These are phyloP conservation scores for Tylopilus cervinicoccineus DNA, from an alignment of 768 basidiomycete genomes.

Conservation along the genomic window DNA sequence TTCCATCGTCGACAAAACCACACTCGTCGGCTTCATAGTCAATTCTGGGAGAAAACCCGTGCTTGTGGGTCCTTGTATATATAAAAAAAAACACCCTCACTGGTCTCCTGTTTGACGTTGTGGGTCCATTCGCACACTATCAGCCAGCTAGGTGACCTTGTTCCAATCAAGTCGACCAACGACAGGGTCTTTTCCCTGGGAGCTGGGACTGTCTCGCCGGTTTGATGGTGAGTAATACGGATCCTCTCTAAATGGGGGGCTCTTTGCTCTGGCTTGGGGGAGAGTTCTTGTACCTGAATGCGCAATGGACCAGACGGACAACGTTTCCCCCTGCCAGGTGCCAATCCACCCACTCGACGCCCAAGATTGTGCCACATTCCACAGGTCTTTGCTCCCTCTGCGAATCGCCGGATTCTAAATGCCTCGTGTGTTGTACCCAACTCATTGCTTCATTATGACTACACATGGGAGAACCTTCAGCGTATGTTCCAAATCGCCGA, in stretches of 20 bases:
- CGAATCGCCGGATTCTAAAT: no score
- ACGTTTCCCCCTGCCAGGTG: no score
- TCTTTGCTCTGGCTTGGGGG: no score
- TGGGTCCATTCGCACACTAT: background rate
- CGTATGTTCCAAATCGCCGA: conserved; percentile 60
- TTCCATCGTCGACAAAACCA: background rate
- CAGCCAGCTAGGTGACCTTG: background rate
- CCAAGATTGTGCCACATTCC: no score
- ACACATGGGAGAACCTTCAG: no score
- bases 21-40: background rate
- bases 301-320: no score
- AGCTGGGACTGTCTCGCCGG: background rate
- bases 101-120: background rate
- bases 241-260: conserved; percentile 47
- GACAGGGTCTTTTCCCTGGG: background rate
- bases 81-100: background rate
- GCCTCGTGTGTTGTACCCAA: no score
- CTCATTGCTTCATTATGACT: no score
- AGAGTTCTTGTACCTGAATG: no score
- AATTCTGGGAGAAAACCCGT: background rate
- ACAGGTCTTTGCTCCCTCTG: no score
- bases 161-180: background rate
- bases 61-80: background rate
- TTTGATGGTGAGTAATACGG: no score
- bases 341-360: no score